Conservation (phyloP, 2,329 filamentous ascomycete species). For the Magnaporthiopsis poae region DNA sequence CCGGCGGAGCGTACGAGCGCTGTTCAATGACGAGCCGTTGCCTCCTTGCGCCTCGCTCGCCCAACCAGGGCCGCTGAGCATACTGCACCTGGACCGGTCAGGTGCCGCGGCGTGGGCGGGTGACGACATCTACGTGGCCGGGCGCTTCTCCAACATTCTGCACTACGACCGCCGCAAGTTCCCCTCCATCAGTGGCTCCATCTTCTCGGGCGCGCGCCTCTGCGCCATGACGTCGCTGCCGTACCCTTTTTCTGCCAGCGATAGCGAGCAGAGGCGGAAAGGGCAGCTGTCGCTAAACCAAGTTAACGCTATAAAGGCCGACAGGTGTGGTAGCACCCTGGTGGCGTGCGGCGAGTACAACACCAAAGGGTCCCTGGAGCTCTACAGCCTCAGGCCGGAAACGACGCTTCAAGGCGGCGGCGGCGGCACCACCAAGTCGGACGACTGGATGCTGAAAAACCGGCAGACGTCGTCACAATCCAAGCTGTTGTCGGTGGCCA, state of each 20-base stretch:
- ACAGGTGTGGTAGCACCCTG: slow-evolving; percentile 46
- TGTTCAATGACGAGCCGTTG: slow-evolving; percentile 44
- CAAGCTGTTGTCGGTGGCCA: slow-evolving; percentile 70
- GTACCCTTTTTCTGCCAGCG: slow-evolving; percentile 54
- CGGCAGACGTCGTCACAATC: slow-evolving; percentile 72
- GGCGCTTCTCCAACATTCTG: slow-evolving; percentile 78
- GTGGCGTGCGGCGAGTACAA: slow-evolving; percentile 86
- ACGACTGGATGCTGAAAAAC: slow-evolving; percentile 53
- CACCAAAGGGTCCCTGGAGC: slow-evolving; percentile 76
- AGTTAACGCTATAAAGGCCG: slow-evolving; percentile 43
- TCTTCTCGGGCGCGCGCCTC: slow-evolving; percentile 74
- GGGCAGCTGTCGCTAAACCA: slow-evolving; percentile 46
- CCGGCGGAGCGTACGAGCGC: slow-evolving; percentile 19
- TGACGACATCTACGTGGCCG: slow-evolving; percentile 77
- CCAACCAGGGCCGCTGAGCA: slow-evolving; percentile 71
- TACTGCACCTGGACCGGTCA: slow-evolving; percentile 62
- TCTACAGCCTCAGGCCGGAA: slow-evolving; percentile 54
- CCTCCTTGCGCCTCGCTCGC: slow-evolving; percentile 61
- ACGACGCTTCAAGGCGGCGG: not conserved
- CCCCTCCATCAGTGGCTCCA: slow-evolving; percentile 63
- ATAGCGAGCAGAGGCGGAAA: slow-evolving; percentile 46
- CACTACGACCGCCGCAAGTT: slow-evolving; percentile 85
- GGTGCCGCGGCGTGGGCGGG: slow-evolving; percentile 46
- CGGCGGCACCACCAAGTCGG: slow-evolving; percentile 10
- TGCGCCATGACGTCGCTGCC: slow-evolving; percentile 63